Base-by-base conservation (phyloP, 2,329 filamentous ascomycete species). In the Penicillium capsulatum region DNA sequence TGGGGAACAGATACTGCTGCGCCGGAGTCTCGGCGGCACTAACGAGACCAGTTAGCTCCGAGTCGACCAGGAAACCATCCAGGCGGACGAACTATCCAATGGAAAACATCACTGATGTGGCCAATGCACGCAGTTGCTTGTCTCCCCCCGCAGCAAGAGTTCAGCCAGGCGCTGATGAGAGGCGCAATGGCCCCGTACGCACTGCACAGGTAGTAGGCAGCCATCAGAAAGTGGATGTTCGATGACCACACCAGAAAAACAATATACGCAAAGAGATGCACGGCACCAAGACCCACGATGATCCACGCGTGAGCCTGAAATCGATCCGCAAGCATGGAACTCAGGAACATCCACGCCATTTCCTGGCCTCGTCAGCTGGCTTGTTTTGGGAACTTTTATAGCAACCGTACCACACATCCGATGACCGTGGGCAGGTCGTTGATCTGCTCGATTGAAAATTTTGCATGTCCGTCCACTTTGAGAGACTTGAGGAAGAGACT, bases 121-220 rank as follows among this genome's bases (percentile, higher is more conserved):
- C 52, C 31, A 70, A 69, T 0, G 64, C 67, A 6, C 68, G 63
- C 42, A 69, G 66, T 49, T 71, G 67, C 41, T 69, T 63, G 35
- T 70, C 67, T n/a, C 3, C 65, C 64, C 1, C 65, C 67, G 32
- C 67, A 69, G 1, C 63, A 51, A 42, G 65, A 61, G 41, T 70
- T 70, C 1, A 59, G 47, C 67, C 67, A 70, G 0, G 65, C 65
- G 0, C 66, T 65, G 1, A 70, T 52, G 7, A 71, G 50, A 3
- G 68, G 67, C 1, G 67, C 69, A 49, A 60, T 69, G 38, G 64
- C 69, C 17, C 68, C 67, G 38, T 70, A 69, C 32, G 58, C 64
- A 9, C 68, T 67, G 2, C 54, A 52, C 4, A 68, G 48, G 33
- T 70, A 64, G 33, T 68, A 71, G 1, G 54, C 64, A 1, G 61